These are phyloP conservation scores for Prillingera fragicola DNA, from an alignment of 1,284 basidiomycete genomes.

Conservation along the genomic window DNA sequence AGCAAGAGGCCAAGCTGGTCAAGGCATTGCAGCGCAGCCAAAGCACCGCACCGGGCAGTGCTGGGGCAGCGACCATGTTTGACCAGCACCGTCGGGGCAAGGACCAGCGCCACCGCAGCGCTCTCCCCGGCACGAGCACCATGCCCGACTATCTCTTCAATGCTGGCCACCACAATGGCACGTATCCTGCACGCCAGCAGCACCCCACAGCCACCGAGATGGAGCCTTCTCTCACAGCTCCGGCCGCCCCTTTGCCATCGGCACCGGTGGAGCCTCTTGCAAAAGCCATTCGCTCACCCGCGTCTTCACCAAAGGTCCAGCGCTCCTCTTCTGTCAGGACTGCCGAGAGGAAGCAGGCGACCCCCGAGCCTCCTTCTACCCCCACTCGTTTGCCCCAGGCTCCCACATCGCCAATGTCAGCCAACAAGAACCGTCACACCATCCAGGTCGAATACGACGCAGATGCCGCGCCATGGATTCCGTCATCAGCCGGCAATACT, in stretches of 20 bases:
- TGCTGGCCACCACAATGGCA: constrained; percentile 21
- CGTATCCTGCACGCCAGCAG: neutral
- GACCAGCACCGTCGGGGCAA: constrained; percentile 28
- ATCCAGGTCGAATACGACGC: constrained; percentile 83
- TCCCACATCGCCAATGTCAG: constrained; percentile 30
- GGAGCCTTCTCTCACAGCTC: neutral
- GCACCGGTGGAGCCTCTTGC: neutral
- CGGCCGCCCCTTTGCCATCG: neutral
- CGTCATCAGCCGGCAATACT: neutral
- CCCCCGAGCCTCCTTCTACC: neutral
- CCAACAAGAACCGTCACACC: constrained; percentile 63
- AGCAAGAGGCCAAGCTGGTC: constrained; percentile 35
- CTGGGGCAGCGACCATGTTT: constrained; percentile 23
- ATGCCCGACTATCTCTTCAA: constrained; percentile 41
- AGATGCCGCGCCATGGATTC: constrained; percentile 28
- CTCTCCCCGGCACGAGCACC: constrained; percentile 45
- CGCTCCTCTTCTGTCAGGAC: neutral
- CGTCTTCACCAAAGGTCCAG: neutral
- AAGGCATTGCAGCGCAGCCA: constrained; percentile 36
- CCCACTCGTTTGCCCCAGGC: neutral
- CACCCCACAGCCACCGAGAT: neutral
- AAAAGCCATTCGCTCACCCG: neutral
- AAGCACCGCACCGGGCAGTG: constrained; percentile 29
- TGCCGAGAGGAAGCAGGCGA: neutral
- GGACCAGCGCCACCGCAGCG: constrained; percentile 45